Percentiles rank a stretch among this genome's conserved stretches.
Conservation (phyloP, 192 early-diverging fungal species). For the Mortierella alpina region DNA sequence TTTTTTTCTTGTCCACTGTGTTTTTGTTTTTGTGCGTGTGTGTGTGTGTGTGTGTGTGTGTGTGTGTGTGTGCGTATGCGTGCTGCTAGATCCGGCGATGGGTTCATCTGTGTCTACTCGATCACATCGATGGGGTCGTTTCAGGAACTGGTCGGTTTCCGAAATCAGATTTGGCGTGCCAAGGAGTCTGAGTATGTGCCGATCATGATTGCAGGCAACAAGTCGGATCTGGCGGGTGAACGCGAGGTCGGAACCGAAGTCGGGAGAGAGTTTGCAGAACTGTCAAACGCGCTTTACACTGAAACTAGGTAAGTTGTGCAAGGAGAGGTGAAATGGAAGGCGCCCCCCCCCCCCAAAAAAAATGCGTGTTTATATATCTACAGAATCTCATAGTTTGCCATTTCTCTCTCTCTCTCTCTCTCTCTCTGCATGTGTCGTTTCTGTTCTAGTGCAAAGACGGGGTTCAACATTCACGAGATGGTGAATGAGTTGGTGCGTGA, state of each 20-base stretch:
- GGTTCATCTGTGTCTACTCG: constrained; percentile 87
- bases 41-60: no score
- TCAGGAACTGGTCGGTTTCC: constrained; percentile 79
- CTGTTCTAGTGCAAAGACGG: constrained; percentile 34
- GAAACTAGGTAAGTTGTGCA: constrained; percentile 60
- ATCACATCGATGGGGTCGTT: constrained; percentile 81
- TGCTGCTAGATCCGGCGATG: constrained; percentile 74
- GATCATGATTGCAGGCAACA: constrained; percentile 89
- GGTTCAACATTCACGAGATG: constrained; percentile 38
- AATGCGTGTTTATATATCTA: background rate
- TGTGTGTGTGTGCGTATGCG: background rate
- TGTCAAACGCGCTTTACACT: constrained; percentile 69
- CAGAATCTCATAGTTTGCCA: no score
- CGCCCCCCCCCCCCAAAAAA: no score
- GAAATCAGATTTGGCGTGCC: constrained; percentile 80
- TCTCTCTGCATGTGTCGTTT: background rate
- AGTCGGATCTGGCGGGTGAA: constrained; percentile 79
- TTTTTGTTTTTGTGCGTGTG: background rate
- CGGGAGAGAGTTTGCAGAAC: constrained; percentile 65
- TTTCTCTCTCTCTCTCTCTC: background rate
- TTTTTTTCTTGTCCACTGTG: background rate
- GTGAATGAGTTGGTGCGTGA: constrained; percentile 30
- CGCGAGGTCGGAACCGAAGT: constrained; percentile 68
- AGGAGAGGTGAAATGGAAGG: no score
- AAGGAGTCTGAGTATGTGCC: constrained; percentile 84